These are phyloP conservation scores for Simplicillium aogashimaense DNA, from an alignment of 2,329 filamentous ascomycete genomes.

Conservation along the genomic window DNA sequence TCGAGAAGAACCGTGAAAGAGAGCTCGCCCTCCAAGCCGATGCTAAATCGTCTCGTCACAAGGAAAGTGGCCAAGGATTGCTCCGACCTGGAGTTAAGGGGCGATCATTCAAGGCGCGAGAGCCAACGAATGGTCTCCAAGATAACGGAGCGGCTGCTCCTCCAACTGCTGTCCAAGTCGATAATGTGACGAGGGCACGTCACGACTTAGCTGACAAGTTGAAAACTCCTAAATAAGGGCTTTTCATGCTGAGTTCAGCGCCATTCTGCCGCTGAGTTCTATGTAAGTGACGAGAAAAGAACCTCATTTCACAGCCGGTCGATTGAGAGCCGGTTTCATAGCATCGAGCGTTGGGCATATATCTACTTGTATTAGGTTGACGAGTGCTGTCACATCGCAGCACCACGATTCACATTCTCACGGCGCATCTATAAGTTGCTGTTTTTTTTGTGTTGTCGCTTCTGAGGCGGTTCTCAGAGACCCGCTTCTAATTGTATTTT, in stretches of 20 bases:
- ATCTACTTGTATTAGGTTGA: no score
- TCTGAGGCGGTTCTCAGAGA: background rate
- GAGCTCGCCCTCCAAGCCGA: constrained; percentile 43
- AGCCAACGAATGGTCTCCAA: constrained; percentile 36
- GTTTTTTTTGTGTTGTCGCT: background rate
- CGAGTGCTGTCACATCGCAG: no score
- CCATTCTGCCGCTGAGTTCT: no score
- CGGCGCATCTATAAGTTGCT: no score
- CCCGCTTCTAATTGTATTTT: background rate
- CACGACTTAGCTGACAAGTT: constrained; percentile 24
- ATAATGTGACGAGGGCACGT: constrained; percentile 43
- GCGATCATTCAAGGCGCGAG: constrained; percentile 61
- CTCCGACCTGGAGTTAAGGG: constrained; percentile 36
- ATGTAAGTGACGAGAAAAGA: no score
- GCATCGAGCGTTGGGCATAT: no score
- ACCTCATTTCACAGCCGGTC: no score
- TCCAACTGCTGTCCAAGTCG: constrained; percentile 23
- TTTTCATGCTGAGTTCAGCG: no score
- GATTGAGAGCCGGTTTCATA: no score
- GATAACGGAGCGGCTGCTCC: constrained; percentile 29
- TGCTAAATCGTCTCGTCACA: constrained; percentile 31
- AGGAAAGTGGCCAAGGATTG: constrained; percentile 24
- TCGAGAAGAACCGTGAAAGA: constrained; percentile 64
- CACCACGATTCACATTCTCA: no score
- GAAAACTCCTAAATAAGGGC: no score